Evolutionary conservation across 164 flowering plant species (phyloP), one percentile per base, ranked within the genome.

Genomic region (Vitis rotundifolia): DNA sequence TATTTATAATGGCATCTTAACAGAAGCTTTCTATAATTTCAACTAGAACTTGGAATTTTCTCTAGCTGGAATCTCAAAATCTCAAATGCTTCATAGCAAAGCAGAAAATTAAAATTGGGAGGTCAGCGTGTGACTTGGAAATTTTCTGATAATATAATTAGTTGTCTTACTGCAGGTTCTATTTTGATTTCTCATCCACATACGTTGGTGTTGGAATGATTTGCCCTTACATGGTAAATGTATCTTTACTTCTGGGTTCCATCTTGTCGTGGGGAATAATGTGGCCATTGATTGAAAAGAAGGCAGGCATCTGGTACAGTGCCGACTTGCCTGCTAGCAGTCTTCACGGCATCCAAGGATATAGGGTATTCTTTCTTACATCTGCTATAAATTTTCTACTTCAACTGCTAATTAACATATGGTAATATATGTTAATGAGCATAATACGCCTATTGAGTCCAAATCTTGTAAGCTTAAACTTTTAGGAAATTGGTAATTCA

Each of bases 131-230:
- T 22, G 26, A 22, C 26, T 22, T 22, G 26, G 26, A 22, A 22
- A 22, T 22, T 22, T 22, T 22, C 22, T 22, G 22, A 22, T 1
- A 22, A 22, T 22, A 22, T 22, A 22, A 22, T 22, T 51, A 51
- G 14, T 7, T 56, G 14, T 59, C 14, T 28, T 47, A 13, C n/a
- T 6, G 26, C 61, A 76, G 85, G 77, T 82, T 84, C 71, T 84
- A 74, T 71, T 84, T 84, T 64, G 84, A 84, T 76, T 84, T 84
- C 78, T 84, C 85, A 51, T 51, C 82, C 3, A 84, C 85, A 14
- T 84, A 82, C 65, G 80, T 84, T 52, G 88, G 85, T 5, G 85
- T 84, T 47, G 88, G 88, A 15, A 82, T 84, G 88, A 78, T 84
- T 18, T 80, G 82, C 73, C 84, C 84, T 11, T 75, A 74, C 71